A percentile compares a stretch with the other conserved stretches of the same genome.
Conservation (phyloP, 768 basidiomycete genomes). For the Boletus fagicola region DNA sequence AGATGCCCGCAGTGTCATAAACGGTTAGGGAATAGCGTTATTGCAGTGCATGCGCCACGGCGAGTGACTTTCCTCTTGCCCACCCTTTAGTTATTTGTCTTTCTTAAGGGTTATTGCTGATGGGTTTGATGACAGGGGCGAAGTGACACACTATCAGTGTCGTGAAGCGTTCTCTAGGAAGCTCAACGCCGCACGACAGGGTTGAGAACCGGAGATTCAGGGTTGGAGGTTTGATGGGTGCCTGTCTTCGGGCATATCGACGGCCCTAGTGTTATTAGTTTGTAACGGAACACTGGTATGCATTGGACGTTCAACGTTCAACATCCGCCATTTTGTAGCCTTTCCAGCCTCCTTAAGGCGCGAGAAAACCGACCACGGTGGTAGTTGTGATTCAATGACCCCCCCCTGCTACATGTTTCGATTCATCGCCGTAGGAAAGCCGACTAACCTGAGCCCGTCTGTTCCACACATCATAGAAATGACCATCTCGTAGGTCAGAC, state of each 20-base stretch:
- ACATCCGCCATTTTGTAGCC: no score
- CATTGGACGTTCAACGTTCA: no score
- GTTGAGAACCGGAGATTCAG: slow-evolving; percentile 1
- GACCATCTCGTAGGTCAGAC: not conserved
- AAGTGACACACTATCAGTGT: slow-evolving; percentile 96
- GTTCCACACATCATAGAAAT: no score
- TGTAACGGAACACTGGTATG: no score
- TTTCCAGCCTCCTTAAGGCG: no score
- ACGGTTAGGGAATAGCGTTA: slow-evolving; percentile 87
- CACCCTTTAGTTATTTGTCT: not conserved
- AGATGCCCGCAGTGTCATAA: slow-evolving; percentile 98
- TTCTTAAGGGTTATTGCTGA: not conserved
- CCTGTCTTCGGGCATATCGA: no score
- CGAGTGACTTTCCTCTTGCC: slow-evolving; percentile 33
- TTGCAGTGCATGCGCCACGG: slow-evolving; percentile 90
- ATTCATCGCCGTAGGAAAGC: no score
- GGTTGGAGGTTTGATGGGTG: not conserved
- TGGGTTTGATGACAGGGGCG: slow-evolving; percentile 56
- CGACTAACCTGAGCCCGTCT: no score
- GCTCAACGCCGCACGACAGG: slow-evolving; percentile 40
- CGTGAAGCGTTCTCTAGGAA: slow-evolving; percentile 75
- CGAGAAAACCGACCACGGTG: no score
- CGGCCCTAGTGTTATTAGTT: not conserved
- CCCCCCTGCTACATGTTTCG: no score
- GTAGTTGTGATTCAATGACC: no score